Percentiles rank a stretch among this genome's conserved stretches.
Evolutionary conservation across 768 basidiomycete genomes (phyloP).

Genomic region (Xerocomellus amylosporus): DNA sequence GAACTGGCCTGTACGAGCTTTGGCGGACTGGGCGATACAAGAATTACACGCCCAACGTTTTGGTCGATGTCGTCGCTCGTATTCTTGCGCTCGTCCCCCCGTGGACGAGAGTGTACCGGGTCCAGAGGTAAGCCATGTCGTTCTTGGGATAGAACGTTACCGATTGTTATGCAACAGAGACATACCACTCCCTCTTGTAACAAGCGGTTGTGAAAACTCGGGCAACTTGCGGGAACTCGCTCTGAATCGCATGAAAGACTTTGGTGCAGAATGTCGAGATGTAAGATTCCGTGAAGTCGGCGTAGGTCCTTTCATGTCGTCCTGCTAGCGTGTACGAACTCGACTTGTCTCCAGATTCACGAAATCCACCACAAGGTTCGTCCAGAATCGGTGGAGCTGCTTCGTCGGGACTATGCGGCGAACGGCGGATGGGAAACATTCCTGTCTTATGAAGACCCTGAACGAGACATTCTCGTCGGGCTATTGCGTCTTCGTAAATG

Average conservation of each 20-base stretch:
- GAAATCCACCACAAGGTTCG: slow-evolving; percentile 98
- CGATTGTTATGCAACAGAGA: slow-evolving; percentile 53
- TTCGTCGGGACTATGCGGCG: slow-evolving; percentile 92
- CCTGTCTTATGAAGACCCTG: slow-evolving; percentile 97
- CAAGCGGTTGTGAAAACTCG: slow-evolving; percentile 96
- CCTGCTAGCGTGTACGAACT: not conserved
- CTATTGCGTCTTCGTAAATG: slow-evolving; percentile 90
- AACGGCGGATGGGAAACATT: slow-evolving; percentile 99
- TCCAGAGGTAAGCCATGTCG: slow-evolving; percentile 66
- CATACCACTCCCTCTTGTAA: slow-evolving; percentile 94
- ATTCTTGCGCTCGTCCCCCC: slow-evolving; percentile 96
- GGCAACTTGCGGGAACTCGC: slow-evolving; percentile 96
- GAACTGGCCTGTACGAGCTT: slow-evolving; percentile 92
- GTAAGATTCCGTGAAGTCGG: slow-evolving; percentile 98
- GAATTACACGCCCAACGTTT: slow-evolving; percentile 98
- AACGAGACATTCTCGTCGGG: slow-evolving; percentile 93
- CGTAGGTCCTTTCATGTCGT: slow-evolving; percentile 45
- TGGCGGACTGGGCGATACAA: slow-evolving; percentile 98
- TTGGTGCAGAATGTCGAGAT: slow-evolving; percentile 95
- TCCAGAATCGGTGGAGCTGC: slow-evolving; percentile 91
- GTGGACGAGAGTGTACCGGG: slow-evolving; percentile 98
- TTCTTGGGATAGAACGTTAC: not conserved
- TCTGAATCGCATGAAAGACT: slow-evolving; percentile 97
- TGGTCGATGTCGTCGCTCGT: slow-evolving; percentile 95
- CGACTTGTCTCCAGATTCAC: slow-evolving; percentile 63